phyloP scores from a whole-genome alignment of 2,329 filamentous ascomycete species.

The Tolypocladium amazonense region DNA sequence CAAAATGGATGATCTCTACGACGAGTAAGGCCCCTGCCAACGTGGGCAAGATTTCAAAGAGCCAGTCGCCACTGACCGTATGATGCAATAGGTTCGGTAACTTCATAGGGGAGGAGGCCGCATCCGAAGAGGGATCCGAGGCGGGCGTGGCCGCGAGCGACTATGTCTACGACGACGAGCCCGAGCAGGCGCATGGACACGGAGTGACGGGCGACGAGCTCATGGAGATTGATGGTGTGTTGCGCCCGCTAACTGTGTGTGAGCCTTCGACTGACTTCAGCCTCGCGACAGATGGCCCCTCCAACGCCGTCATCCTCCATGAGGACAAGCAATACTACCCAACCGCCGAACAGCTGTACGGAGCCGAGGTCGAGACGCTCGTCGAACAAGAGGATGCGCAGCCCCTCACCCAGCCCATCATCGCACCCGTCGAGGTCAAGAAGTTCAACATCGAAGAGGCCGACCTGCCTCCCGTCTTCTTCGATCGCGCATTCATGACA shows the following conservation, averaged over 20 bases:
- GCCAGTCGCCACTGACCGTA: neutral
- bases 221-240: conserved; percentile 81
- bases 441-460: conserved; percentile 92
- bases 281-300: conserved; percentile 55
- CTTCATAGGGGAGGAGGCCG: conserved; percentile 86
- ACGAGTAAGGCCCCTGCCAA: conserved; percentile 53
- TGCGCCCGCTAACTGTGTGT: neutral
- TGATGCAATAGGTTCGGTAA: conserved; percentile 69
- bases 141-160: conserved; percentile 62
- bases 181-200: conserved; percentile 47
- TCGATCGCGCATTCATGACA: conserved; percentile 84
- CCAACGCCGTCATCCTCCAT: conserved; percentile 93
- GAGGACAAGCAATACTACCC: conserved; percentile 99
- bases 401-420: conserved; percentile 81
- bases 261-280: neutral
- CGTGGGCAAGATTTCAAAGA: neutral
- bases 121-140: conserved; percentile 79
- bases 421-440: conserved; percentile 86
- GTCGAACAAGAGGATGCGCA: conserved; percentile 97
- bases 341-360: conserved; percentile 93
- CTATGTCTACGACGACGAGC: conserved; percentile 73
- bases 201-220: conserved; percentile 59
- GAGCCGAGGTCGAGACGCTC: conserved; percentile 84
- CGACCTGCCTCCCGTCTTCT: conserved; percentile 80
- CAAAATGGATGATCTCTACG: conserved; percentile 89